These are phyloP conservation scores for Trichophyton mentagrophytes DNA, from an alignment of 2,329 filamentous ascomycete species.

Conservation along the genomic window DNA sequence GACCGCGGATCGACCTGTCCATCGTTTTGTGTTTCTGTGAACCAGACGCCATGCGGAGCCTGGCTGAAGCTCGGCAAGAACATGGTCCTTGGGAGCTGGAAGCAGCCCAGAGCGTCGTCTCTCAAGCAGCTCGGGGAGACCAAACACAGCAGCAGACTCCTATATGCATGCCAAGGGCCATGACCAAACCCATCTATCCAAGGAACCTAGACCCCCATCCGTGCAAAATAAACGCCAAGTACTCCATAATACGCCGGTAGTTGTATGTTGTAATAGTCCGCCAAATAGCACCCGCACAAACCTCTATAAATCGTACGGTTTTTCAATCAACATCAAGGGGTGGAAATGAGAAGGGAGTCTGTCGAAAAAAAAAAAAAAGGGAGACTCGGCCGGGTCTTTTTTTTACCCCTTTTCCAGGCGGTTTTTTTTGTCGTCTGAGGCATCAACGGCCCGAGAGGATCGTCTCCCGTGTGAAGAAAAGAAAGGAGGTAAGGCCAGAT, in stretches of 20 bases:
- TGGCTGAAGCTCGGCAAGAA: background rate
- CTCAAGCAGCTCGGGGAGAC: background rate
- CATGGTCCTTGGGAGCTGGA: background rate
- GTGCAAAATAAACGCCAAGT: background rate
- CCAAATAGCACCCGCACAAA: background rate
- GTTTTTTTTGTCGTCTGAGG: background rate
- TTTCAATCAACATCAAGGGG: background rate
- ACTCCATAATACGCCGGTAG: background rate
- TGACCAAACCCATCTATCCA: background rate
- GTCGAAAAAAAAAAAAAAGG: background rate
- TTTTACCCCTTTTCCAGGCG: background rate
- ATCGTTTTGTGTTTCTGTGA: background rate
- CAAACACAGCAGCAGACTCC: background rate
- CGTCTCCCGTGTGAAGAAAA: background rate
- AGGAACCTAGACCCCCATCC: background rate
- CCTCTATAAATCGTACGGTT: slow-evolving; percentile 1
- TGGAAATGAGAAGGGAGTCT: background rate
- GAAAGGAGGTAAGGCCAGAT: background rate
- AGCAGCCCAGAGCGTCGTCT: background rate
- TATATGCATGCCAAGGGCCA: background rate
- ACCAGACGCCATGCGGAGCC: background rate
- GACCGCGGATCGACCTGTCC: background rate
- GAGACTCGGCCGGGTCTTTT: background rate
- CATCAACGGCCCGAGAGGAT: background rate
- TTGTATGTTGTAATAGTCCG: background rate